phyloP scores from a whole-genome alignment of 2,329 filamentous ascomycete genomes.

The Biscogniauxia marginata region DNA sequence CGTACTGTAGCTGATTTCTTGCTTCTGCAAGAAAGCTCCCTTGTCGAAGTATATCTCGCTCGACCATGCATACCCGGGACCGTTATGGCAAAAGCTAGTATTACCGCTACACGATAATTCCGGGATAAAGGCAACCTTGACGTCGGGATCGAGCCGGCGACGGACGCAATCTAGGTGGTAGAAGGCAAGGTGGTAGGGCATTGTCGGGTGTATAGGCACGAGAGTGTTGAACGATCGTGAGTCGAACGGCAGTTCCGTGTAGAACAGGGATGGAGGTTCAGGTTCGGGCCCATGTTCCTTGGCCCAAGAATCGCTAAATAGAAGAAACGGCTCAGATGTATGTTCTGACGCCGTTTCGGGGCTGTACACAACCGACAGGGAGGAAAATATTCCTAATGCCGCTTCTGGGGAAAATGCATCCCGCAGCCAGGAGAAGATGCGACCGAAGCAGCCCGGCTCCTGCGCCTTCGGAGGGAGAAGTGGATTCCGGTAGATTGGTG shows the following conservation, averaged over 20 bases:
- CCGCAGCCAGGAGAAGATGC: too few relatives aligned
- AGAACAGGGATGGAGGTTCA: neutral
- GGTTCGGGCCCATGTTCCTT: neutral
- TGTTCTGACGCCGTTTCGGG: too few relatives aligned
- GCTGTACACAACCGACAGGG: too few relatives aligned
- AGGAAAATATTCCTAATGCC: too few relatives aligned
- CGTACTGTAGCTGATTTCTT: neutral
- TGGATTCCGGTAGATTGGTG: too few relatives aligned
- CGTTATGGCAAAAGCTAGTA: neutral
- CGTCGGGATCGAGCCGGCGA: neutral
- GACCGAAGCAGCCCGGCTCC: too few relatives aligned
- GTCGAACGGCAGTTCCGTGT: neutral
- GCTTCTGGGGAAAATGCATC: too few relatives aligned
- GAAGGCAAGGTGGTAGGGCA: constrained; percentile 6
- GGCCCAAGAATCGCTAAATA: neutral
- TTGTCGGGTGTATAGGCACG: constrained; percentile 3
- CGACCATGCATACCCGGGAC: neutral
- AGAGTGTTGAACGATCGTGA: neutral
- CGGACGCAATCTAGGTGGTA: constrained; percentile 7
- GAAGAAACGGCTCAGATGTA: too few relatives aligned
- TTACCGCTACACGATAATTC: neutral
- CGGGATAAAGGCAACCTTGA: neutral
- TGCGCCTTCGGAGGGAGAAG: too few relatives aligned
- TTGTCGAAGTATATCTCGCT: neutral
- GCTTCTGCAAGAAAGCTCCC: neutral